phyloP scores from a whole-genome alignment of 2,329 filamentous ascomycete species.

The Pseudogymnoascus sp. region DNA sequence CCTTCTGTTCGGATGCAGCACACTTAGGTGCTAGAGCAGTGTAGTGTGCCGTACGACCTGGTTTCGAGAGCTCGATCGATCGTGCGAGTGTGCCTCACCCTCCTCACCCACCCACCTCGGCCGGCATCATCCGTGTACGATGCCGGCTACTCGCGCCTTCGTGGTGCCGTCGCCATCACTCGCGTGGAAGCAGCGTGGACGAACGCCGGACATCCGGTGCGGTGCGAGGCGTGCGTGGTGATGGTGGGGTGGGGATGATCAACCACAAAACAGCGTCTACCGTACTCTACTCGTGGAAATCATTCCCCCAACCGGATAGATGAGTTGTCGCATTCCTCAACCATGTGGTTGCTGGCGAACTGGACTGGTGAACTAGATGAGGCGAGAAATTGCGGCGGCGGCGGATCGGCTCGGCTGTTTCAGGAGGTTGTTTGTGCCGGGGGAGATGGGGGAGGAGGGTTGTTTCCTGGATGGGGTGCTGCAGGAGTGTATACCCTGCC shows the following conservation, averaged over 20 bases:
- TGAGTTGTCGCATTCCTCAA: not conserved
- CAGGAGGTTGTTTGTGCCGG: not conserved
- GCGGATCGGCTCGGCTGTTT: not conserved
- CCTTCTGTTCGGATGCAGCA: no score
- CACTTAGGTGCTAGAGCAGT: no score
- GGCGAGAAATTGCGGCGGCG: not conserved
- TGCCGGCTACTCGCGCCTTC: no score
- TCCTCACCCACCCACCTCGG: no score
- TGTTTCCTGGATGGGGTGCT: no score
- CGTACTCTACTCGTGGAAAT: no score
- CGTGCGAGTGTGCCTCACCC: no score
- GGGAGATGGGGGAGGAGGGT: not conserved
- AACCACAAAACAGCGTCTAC: no score
- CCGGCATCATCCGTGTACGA: not conserved
- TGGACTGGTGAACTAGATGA: not conserved
- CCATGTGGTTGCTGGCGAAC: not conserved
- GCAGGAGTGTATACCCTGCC: no score
- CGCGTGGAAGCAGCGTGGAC: not conserved
- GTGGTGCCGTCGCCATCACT: not conserved
- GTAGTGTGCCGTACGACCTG: no score
- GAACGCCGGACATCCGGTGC: not conserved
- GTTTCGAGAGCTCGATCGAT: no score
- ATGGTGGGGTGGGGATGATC: not conserved
- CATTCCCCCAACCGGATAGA: no score
- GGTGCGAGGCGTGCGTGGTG: not conserved